A percentile compares a stretch with the other conserved stretches of the same genome.
Evolutionary conservation across 495 filamentous ascomycete genomes (phyloP).

Genomic region (Aspergillus leporis): DNA sequence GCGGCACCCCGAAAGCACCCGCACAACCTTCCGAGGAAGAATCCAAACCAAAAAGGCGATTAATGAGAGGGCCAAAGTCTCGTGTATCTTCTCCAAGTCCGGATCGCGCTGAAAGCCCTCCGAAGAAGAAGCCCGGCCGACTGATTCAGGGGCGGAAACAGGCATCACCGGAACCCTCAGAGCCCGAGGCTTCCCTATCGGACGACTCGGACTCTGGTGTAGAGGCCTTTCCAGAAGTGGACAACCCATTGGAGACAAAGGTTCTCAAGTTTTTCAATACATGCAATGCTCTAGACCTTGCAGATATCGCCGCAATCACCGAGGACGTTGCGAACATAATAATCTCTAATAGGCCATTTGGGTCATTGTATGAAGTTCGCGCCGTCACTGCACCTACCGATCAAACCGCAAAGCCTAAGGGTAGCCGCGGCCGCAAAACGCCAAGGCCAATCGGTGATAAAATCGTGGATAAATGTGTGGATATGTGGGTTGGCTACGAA

Average conservation of each 20-base stretch:
- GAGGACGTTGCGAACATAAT: slow-evolving; percentile 66
- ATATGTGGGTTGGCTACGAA: slow-evolving; percentile 72
- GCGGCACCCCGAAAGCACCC: slow-evolving; percentile 15
- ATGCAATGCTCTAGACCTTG: slow-evolving; percentile 68
- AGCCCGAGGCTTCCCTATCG: slow-evolving; percentile 46
- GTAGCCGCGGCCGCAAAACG: slow-evolving; percentile 47
- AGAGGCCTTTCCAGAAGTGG: slow-evolving; percentile 32
- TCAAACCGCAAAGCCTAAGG: slow-evolving; percentile 46
- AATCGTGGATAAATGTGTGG: slow-evolving; percentile 68
- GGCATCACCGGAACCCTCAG: slow-evolving; percentile 46
- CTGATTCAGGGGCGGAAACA: slow-evolving; percentile 61
- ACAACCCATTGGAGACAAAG: slow-evolving; percentile 48
- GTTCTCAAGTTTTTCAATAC: slow-evolving; percentile 84
- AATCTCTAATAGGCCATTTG: slow-evolving; percentile 69
- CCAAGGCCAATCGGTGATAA: slow-evolving; percentile 64
- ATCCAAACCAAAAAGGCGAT: slow-evolving; percentile 36
- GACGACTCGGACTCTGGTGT: slow-evolving; percentile 59
- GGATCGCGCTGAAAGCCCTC: slow-evolving; percentile 26
- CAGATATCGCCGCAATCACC: slow-evolving; percentile 72
- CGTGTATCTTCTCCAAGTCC: slow-evolving; percentile 29
- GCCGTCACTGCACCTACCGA: slow-evolving; percentile 53
- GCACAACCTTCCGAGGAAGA: slow-evolving; percentile 26
- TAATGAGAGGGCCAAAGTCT: slow-evolving; percentile 41
- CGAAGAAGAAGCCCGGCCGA: slow-evolving; percentile 46
- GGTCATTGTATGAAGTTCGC: slow-evolving; percentile 60